phyloP scores from a whole-genome alignment of 2,329 filamentous ascomycete genomes.

The Colletotrichum siamense region DNA sequence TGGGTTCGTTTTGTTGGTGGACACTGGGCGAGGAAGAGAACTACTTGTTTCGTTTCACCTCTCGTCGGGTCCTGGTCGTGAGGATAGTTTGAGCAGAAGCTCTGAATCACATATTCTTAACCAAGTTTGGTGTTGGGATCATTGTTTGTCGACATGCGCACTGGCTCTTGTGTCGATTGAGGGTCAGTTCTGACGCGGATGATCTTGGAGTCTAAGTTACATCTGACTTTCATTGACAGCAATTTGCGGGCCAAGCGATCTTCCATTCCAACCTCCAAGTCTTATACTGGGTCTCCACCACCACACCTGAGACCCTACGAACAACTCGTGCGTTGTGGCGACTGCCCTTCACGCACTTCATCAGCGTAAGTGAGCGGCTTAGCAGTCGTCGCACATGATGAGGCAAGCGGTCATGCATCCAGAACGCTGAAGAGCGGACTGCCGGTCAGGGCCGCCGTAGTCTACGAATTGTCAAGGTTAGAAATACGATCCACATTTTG shows the following conservation, averaged over 20 bases:
- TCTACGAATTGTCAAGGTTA: accelerated
- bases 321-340: background rate
- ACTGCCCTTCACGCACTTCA: background rate
- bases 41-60: background rate
- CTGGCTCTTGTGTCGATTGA: background rate
- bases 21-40: background rate
- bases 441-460: background rate
- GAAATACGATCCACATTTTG: accelerated
- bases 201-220: background rate
- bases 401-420: background rate
- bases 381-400: background rate
- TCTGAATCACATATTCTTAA: background rate
- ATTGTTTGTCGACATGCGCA: background rate
- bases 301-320: background rate
- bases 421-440: background rate
- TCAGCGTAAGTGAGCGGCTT: background rate
- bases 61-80: background rate
- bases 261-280: background rate
- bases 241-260: accelerated
- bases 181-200: accelerated
- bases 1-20: background rate
- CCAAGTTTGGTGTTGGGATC: background rate
- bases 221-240: background rate
- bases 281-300: too few species aligned
- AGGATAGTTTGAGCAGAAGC: background rate